Evolutionary conservation across 2,329 filamentous ascomycete genomes (phyloP).

Genomic region (Pseudogymnoascus sp.): DNA sequence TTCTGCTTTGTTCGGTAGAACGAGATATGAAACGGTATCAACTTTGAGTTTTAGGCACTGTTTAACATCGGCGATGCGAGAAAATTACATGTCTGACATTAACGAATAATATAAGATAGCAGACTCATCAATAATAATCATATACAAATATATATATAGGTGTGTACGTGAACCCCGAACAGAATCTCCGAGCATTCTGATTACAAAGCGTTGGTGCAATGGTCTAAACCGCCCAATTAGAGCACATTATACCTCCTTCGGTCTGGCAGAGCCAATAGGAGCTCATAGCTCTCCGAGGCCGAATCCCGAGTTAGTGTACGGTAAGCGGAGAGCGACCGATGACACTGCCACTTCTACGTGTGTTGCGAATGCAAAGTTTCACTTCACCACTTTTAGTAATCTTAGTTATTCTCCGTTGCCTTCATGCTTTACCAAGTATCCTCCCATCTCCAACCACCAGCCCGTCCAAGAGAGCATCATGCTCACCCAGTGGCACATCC

Average conservation of each 20-base stretch:
- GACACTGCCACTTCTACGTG: neutral
- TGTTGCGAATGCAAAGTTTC: neutral
- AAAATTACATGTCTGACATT: neutral
- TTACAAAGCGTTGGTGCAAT: constrained; percentile 1
- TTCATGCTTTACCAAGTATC: constrained; percentile 32
- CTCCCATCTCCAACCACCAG: constrained; percentile 63
- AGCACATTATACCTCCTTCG: neutral
- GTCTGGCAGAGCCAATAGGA: constrained; percentile 1
- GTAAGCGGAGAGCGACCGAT: neutral
- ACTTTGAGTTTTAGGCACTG: neutral
- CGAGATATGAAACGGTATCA: neutral
- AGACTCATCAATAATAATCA: neutral
- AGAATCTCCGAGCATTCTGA: neutral
- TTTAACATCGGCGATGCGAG: neutral
- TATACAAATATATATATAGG: neutral
- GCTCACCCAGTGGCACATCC: constrained; percentile 63
- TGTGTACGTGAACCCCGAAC: neutral
- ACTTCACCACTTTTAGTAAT: too few relatives aligned
- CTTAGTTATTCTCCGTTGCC: too few relatives aligned
- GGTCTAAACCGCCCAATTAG: neutral
- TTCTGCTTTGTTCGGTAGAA: neutral
- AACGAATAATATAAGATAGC: neutral
- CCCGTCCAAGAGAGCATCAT: constrained; percentile 74
- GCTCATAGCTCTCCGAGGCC: neutral
- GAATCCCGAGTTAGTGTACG: neutral